phyloP scores from a whole-genome alignment of 2,329 filamentous ascomycete species.

The Beauveria asiatica region DNA sequence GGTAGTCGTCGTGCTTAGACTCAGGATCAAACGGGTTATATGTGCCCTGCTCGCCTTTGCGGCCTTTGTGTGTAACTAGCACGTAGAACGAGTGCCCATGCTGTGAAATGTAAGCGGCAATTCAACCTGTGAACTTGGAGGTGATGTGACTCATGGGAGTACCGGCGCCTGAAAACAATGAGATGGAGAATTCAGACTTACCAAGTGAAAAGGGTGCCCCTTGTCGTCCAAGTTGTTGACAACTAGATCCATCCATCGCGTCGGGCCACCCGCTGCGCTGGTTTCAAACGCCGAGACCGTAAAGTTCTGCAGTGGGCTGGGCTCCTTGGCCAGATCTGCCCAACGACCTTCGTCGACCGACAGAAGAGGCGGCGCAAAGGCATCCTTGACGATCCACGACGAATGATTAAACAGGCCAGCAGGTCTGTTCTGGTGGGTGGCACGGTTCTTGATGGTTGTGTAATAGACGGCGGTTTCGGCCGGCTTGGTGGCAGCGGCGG shows the following conservation, averaged over 20 bases:
- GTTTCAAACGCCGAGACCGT: slow-evolving; percentile 13
- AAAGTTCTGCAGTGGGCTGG: slow-evolving; percentile 12
- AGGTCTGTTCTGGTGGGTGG: slow-evolving; percentile 15
- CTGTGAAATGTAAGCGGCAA: slow-evolving; percentile 9
- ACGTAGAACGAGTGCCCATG: slow-evolving; percentile 14
- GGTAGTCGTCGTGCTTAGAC: slow-evolving; percentile 5
- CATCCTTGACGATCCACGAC: slow-evolving; percentile 14
- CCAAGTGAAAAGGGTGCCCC: slow-evolving; percentile 40
- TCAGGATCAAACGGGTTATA: slow-evolving; percentile 10
- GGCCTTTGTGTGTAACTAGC: slow-evolving; percentile 10
- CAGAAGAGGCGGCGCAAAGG: slow-evolving; percentile 12
- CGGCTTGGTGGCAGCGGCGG: neutral
- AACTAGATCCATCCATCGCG: slow-evolving; percentile 36
- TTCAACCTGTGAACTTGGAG: too few species aligned
- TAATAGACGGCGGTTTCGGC: slow-evolving; percentile 15
- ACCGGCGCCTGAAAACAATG: too few species aligned
- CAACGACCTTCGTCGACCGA: slow-evolving; percentile 12
- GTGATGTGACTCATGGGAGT: too few species aligned
- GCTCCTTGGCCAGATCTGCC: slow-evolving; percentile 12
- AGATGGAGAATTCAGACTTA: slow-evolving; percentile 14
- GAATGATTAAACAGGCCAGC: slow-evolving; percentile 17
- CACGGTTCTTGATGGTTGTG: slow-evolving; percentile 16
- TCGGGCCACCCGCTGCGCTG: slow-evolving; percentile 10
- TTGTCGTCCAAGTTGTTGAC: slow-evolving; percentile 43
- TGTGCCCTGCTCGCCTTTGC: slow-evolving; percentile 8